Base-by-base conservation (phyloP, 2,329 filamentous ascomycete genomes). In the Xylaria multiplex region DNA sequence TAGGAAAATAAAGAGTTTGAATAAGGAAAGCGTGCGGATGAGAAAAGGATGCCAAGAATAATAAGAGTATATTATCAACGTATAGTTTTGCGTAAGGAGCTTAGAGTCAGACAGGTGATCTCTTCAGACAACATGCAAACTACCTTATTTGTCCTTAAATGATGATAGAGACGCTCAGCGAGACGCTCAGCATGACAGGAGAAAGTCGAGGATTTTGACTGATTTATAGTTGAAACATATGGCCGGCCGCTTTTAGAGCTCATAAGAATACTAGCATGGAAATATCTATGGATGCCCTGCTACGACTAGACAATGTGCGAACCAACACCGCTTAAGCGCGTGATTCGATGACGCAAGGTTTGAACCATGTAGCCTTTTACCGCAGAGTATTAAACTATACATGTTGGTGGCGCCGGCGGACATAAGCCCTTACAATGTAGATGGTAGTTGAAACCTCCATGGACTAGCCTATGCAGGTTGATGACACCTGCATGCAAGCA, bases 401-500 rank as follows among this genome's bases (percentile, higher is more conserved):
- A 13, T 1, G 5, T 27, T 55, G 19, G 11, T 5, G 13, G 8
- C 11, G 22, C 30, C 43, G 19, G 22, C 53, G 53, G 53, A 43
- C 53, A 43, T 55, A 43, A 9, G 35, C 1, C 11, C 48, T 32
- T 50, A 50, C 48, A 24, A 40, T 11, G 14, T 22, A 14, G 11
- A 16, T 49, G 8, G 30, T 27, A 27, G 35, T 27, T 14, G 37
- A 27, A 55, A 19, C n/a, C 14, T 55, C 22, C 37, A 24, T 30
- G 24, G 37, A 43, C 53, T 45, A 22, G 60, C 53, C 54, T 56
- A 67, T 67, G 65, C 65, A 62, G 45, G 53, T 42, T 49, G 62
- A 62, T 67, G 62, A 67, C 65, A 62, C 37, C 8, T 62, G 65
- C 65, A 65, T 58, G 35, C 30, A 48, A 48, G 43, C n/a, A 50